Evolutionary conservation across 805 yeast species (phyloP).

Genomic region (Spathaspora hagerdaliae): DNA sequence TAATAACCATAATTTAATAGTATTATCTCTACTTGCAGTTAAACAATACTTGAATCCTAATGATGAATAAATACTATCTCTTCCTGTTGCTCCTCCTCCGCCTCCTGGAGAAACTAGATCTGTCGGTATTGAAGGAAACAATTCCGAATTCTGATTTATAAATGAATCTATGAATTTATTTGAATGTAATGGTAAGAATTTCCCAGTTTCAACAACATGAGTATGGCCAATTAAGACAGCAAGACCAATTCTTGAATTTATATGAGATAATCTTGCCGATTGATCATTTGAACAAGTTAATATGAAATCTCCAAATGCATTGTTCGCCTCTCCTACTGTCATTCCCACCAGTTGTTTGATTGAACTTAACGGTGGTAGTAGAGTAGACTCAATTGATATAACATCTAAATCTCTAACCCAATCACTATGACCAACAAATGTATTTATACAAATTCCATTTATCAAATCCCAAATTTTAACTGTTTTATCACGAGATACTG

Average conservation of each 20-base stretch:
- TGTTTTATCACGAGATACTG: constrained; percentile 61
- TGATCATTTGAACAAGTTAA: constrained; percentile 80
- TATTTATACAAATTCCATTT: constrained; percentile 62
- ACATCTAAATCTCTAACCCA: constrained; percentile 76
- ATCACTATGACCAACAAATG: constrained; percentile 77
- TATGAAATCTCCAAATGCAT: constrained; percentile 48
- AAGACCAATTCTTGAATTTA: constrained; percentile 62
- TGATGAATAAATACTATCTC: constrained; percentile 22
- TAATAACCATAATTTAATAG: constrained; percentile 71
- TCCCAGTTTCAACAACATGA: constrained; percentile 76
- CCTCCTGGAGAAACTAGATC: constrained; percentile 14
- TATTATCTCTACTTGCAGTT: constrained; percentile 77
- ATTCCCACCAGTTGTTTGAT: constrained; percentile 3
- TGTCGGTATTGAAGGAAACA: constrained; percentile 30
- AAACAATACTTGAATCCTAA: constrained; percentile 70
- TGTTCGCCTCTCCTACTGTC: not conserved
- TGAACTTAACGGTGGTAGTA: constrained; percentile 8
- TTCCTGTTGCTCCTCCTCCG: not conserved
- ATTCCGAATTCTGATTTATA: constrained; percentile 25
- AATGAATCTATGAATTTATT: constrained; percentile 46
- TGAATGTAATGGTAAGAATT: constrained; percentile 55
- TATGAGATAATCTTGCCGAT: constrained; percentile 63
- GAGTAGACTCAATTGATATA: constrained; percentile 11
- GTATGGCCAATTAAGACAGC: constrained; percentile 70
- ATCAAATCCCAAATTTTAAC: constrained; percentile 64